Evolutionary conservation across 768 basidiomycete species (phyloP).

Genomic region (Dictyophora rubrovolvata): DNA sequence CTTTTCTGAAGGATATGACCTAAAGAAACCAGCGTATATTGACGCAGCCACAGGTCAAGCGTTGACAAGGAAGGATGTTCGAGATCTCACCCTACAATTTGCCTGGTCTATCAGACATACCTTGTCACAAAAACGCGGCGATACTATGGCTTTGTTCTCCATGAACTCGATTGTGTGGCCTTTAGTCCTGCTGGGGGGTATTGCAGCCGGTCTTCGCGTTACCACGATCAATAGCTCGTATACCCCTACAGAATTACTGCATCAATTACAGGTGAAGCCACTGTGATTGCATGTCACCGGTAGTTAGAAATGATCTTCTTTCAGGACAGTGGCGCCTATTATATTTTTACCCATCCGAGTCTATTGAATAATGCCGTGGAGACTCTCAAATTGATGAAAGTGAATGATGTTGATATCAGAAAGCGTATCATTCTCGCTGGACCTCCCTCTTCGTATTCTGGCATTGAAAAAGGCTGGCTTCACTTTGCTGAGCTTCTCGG

Average conservation of each 20-base stretch:
- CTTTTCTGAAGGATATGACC: constrained; percentile 22
- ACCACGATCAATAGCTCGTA: constrained; percentile 71
- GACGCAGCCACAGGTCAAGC: constrained; percentile 51
- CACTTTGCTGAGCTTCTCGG: constrained; percentile 41
- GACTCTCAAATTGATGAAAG: constrained; percentile 44
- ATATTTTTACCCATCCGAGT: constrained; percentile 55
- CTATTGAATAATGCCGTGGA: constrained; percentile 42
- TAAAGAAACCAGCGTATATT: constrained; percentile 42
- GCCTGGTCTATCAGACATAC: constrained; percentile 43
- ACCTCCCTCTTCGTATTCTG: constrained; percentile 22
- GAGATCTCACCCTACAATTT: constrained; percentile 45
- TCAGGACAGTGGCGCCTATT: constrained; percentile 47
- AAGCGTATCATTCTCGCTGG: constrained; percentile 48
- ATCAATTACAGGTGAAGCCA: constrained; percentile 40
- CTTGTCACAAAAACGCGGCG: constrained; percentile 31
- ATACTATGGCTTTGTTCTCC: constrained; percentile 58
- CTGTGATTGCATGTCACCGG: background rate
- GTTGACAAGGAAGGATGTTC: constrained; percentile 47
- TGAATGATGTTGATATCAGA: constrained; percentile 36
- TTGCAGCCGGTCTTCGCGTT: constrained; percentile 57
- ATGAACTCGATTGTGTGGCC: constrained; percentile 57
- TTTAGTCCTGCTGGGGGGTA: constrained; percentile 31
- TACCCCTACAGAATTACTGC: constrained; percentile 53
- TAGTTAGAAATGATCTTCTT: too few species aligned
- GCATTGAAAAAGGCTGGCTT: constrained; percentile 7